Conservation (phyloP, 2,329 filamentous ascomycete genomes). For the Curvularia lunata region DNA sequence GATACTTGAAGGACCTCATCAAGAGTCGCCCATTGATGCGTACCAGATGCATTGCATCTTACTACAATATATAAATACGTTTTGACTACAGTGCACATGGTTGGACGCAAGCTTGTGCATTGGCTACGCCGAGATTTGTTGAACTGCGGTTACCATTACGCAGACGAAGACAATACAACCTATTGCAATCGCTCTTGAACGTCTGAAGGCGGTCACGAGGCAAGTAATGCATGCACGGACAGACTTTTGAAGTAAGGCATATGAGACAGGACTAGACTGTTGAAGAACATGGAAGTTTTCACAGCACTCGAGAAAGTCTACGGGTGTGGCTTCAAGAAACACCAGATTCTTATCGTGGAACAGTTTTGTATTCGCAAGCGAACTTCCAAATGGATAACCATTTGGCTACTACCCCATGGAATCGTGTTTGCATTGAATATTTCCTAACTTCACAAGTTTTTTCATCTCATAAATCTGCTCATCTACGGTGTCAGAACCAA, state of each 20-base stretch:
- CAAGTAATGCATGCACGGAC: not conserved
- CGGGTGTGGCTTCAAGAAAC: not conserved
- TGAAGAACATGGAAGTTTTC: not conserved
- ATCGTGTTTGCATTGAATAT: not conserved
- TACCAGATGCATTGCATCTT: not conserved
- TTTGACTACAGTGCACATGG: not conserved
- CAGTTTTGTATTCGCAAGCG: not conserved
- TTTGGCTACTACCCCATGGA: not conserved
- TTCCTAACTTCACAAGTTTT: not conserved
- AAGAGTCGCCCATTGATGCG: not conserved
- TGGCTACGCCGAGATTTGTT: not conserved
- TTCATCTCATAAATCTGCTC: not conserved
- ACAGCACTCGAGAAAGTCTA: not conserved
- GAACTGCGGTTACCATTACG: not conserved
- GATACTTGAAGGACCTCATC: not conserved
- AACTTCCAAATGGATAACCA: not conserved
- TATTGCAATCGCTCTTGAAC: too few relatives aligned
- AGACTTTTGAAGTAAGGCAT: not conserved
- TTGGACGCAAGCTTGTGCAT: too few relatives aligned
- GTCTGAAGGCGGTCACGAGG: too few relatives aligned
- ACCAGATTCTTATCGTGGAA: not conserved
- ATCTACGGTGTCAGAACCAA: constrained; percentile 70
- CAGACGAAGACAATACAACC: not conserved
- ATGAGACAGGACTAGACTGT: too few relatives aligned
- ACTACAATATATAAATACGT: not conserved